Evolutionary conservation across 1,284 basidiomycete genomes (phyloP), one percentile per base, ranked within the genome.

Genomic region (Agroathelia rolfsii): DNA sequence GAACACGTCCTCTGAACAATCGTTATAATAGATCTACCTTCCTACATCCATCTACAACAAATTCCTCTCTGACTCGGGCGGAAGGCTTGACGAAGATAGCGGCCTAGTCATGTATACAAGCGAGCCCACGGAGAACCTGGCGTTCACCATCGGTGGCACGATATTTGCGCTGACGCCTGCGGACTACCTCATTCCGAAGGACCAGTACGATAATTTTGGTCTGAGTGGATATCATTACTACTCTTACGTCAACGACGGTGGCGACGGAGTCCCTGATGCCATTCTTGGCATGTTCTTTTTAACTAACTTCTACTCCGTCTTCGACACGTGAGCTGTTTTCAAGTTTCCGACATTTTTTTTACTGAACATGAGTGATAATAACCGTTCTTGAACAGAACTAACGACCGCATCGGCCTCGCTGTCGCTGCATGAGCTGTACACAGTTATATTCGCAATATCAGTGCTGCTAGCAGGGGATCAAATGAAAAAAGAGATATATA

Each of bases 31-130:
- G n/a, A n/a, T n/a, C n/a, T n/a, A n/a, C n/a, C n/a, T n/a, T n/a
- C n/a, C n/a, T n/a, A n/a, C n/a, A n/a, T n/a, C 25, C 25, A 15
- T 15, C 12, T 26, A 26, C 25, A 26, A 12, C 11, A 26, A 26
- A 11, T 26, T 26, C 25, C 25, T 26, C 25, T 13, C 25, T 15
- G 25, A 12, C 16, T 26, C 25, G 5, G 25, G 25, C 11, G 25
- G 25, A 5, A 26, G 16, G 25, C 12, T 15, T 5, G 25, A 26
- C 25, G 12, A 12, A 5, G 12, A 12, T 15, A 26, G 12, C 16
- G 25, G 25, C 5, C 25, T 26, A 5, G 25, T 15, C 12, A 26
- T 26, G 6, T 26, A 26, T 15, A 26, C 5, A 5, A 26, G 5
- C 12, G 5, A 26, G 25, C 25, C 25, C 12, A 26, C 25, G 5